Evolutionary conservation across 1,284 basidiomycete species (phyloP).

Genomic region (Cutaneotrichosporon cutaneum): DNA sequence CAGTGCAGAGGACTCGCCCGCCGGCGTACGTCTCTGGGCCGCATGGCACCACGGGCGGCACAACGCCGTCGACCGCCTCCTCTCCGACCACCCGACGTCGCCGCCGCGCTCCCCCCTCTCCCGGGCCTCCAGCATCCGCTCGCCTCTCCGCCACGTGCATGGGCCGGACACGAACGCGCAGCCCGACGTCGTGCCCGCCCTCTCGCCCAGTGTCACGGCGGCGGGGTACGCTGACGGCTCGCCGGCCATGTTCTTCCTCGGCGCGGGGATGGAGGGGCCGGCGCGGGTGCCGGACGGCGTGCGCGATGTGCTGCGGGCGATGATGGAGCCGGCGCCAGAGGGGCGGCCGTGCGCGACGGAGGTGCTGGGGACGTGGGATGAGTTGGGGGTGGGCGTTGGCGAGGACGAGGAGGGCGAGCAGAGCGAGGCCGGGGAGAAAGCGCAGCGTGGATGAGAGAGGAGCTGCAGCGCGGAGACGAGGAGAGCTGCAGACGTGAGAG

Average conservation of each 20-base stretch:
- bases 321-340: slow-evolving; percentile 38
- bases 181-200: not conserved
- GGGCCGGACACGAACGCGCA: not conserved
- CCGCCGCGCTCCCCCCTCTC: slow-evolving; percentile 4
- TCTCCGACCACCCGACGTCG: slow-evolving; percentile 2
- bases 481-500: too few relatives aligned
- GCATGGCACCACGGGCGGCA: slow-evolving; percentile 31
- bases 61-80: slow-evolving; percentile 14
- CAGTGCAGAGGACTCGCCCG: slow-evolving; percentile 12
- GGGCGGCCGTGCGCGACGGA: slow-evolving; percentile 38
- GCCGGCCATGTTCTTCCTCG: slow-evolving; percentile 31
- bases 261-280: slow-evolving; percentile 4
- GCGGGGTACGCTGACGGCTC: slow-evolving; percentile 39
- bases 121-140: slow-evolving; percentile 2
- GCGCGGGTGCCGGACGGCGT: slow-evolving; percentile 32
- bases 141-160: slow-evolving; percentile 5
- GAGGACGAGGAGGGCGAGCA: slow-evolving; percentile 1
- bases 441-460: not conserved
- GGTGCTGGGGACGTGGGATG: slow-evolving; percentile 37
- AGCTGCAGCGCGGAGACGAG: too few relatives aligned
- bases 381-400: slow-evolving; percentile 26
- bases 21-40: slow-evolving; percentile 40
- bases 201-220: not conserved
- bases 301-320: slow-evolving; percentile 36
- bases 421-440: not conserved